phyloP scores from a whole-genome alignment of 345 rosid species.

The Capsella bursapastoris region DNA sequence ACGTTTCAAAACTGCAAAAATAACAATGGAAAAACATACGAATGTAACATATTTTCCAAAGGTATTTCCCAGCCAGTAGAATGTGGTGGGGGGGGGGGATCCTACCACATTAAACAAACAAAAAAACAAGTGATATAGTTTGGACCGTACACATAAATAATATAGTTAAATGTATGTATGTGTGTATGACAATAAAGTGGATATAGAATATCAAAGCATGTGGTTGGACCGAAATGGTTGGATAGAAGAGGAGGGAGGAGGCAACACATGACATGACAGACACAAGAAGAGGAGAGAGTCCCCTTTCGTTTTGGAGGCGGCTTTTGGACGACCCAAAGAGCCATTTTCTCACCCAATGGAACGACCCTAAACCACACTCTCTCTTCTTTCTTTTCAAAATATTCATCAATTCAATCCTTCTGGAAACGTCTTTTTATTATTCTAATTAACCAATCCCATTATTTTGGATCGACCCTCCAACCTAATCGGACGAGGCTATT shows the following conservation, averaged over 20 bases:
- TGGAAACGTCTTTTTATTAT: background rate
- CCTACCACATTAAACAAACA: constrained; percentile 10
- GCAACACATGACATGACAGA: constrained; percentile 29
- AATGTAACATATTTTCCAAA: background rate
- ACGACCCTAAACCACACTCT: constrained; percentile 25
- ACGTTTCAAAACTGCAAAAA: background rate
- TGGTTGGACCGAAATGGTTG: constrained; percentile 45
- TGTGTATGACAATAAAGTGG: background rate
- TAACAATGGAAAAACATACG: too few species aligned
- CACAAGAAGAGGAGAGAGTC: background rate
- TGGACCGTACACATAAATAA: constrained; percentile 25
- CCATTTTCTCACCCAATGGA: constrained; percentile 40
- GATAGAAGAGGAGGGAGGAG: constrained; percentile 3
- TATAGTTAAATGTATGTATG: background rate
- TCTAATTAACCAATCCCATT: background rate
- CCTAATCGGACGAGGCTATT: background rate
- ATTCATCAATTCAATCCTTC: background rate
- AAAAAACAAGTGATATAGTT: constrained; percentile 5
- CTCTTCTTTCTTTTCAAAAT: constrained; percentile 10
- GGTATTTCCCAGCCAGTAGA: background rate
- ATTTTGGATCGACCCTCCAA: constrained; percentile 13
- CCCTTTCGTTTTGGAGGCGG: constrained; percentile 47
- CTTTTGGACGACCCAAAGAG: constrained; percentile 63
- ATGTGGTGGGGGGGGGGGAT: background rate
- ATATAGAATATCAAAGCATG: constrained; percentile 38